These are phyloP conservation scores for Cryptococcus sp. DNA, from an alignment of 1,284 basidiomycete genomes.

Conservation along the genomic window DNA sequence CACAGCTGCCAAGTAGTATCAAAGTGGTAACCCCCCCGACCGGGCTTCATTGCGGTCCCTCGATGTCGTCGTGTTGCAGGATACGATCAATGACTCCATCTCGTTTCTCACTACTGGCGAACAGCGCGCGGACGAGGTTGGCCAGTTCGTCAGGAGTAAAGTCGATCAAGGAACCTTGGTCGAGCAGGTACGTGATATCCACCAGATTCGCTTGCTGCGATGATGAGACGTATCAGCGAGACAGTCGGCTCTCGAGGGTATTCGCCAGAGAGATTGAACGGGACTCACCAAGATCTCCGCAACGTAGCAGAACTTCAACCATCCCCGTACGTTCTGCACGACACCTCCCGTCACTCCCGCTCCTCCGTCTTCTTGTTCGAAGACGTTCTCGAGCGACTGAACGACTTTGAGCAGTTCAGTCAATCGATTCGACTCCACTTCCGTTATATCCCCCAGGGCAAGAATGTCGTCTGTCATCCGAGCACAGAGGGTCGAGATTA, in stretches of 20 bases:
- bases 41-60: too few species aligned
- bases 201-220: slow-evolving; percentile 83
- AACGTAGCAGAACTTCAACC: slow-evolving; percentile 92
- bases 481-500: slow-evolving; percentile 72
- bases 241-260: too few species aligned
- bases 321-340: slow-evolving; percentile 72
- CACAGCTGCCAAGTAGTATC: too few species aligned
- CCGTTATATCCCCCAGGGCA: slow-evolving; percentile 83
- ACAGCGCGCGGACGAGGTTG: slow-evolving; percentile 78
- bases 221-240: too few species aligned
- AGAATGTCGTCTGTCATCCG: slow-evolving; percentile 74
- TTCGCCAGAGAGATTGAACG: background rate
- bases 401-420: slow-evolving; percentile 79
- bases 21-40: too few species aligned
- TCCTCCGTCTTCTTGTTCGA: slow-evolving; percentile 46
- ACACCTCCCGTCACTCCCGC: slow-evolving; percentile 24
- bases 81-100: slow-evolving; percentile 46
- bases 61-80: slow-evolving; percentile 10
- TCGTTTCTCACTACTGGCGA: slow-evolving; percentile 83
- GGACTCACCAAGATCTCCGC: slow-evolving; percentile 78
- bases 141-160: slow-evolving; percentile 83
- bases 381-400: slow-evolving; percentile 75
- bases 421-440: slow-evolving; percentile 80
- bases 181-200: slow-evolving; percentile 90
- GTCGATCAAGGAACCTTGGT: slow-evolving; percentile 86